Evolutionary conservation across 2,329 filamentous ascomycete genomes (phyloP), one percentile per base, ranked within the genome.

Genomic region (Rhytidhysteron rufulum): DNA sequence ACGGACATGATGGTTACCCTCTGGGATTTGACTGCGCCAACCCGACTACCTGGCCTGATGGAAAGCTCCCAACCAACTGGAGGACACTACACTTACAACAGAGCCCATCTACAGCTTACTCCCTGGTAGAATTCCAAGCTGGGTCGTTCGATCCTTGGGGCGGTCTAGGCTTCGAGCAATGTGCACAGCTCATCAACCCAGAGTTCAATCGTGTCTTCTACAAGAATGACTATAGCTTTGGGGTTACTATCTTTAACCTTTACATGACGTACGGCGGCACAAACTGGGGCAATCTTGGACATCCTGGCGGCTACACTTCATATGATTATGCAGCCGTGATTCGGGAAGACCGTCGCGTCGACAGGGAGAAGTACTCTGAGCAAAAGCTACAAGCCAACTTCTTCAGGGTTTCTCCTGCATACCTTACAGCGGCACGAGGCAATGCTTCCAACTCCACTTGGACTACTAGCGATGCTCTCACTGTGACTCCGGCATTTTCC

Each of bases 181-280:
- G 88, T 51, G 70, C 77, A 4, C 67, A 71, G 3, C 71, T 90
- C 3, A 67, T 86, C 4, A 85, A 85, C 45, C 70, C 82, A n/a
- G 83, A 89, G 50, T 88, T 88, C 46, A 80, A 85, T 45, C 72
- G 86, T 13, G 82, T 93, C 0, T 88, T 89, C 56, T 86, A 88
- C 63, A 91, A 90, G 72, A 87, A 88, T 50, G 73, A 81, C 37
- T 78, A 82, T 38, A 79, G 79, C 27, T 78, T 82, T 13, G 82
- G 80, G 0, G 75, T 82, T 3, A 80, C 77, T 0, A 78, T 91
- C 6, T 69, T 88, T 42, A 89, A 82, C 50, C 55, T 88, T 1
- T 90, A 89, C 60, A 90, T 90, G 86, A 80, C 81, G 0, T 86
- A 76, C 49, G 87, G 87, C 11, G 87, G 86, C 5, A 90, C 86